Conservation (phyloP, 495 filamentous ascomycete genomes). For the Beverwykella pulmonaria region DNA sequence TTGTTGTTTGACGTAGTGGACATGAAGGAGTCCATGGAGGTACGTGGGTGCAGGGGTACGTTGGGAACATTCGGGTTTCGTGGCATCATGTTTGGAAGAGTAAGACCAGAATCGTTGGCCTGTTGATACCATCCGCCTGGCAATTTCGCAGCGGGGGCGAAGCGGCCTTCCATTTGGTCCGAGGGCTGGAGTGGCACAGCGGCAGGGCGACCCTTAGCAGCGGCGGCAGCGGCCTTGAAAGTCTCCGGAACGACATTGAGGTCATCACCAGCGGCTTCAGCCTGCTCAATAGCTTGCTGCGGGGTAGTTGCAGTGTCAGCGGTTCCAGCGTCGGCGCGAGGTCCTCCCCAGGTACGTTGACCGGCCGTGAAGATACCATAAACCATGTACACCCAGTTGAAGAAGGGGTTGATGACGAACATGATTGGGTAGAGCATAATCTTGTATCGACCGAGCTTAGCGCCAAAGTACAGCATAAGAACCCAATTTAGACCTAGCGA, state of each 20-base stretch:
- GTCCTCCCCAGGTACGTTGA: slow-evolving; percentile 95
- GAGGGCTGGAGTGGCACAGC: slow-evolving; percentile 69
- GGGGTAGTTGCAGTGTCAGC: slow-evolving; percentile 80
- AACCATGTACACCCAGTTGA: slow-evolving; percentile 99
- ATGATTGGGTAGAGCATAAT: slow-evolving; percentile 93
- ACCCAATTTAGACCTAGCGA: slow-evolving; percentile 92
- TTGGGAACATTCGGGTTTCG: slow-evolving; percentile 54
- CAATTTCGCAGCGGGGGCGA: slow-evolving; percentile 62
- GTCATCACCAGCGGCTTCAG: slow-evolving; percentile 80
- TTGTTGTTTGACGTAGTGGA: slow-evolving; percentile 62
- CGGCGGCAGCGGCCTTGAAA: slow-evolving; percentile 72
- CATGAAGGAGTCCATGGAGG: slow-evolving; percentile 72
- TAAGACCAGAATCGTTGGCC: slow-evolving; percentile 56
- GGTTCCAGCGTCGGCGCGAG: slow-evolving; percentile 84
- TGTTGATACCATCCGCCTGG: slow-evolving; percentile 66
- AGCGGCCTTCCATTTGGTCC: slow-evolving; percentile 71
- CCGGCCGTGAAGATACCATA: slow-evolving; percentile 87
- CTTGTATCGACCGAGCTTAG: slow-evolving; percentile 85
- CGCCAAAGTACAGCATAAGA: slow-evolving; percentile 95
- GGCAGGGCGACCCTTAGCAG: slow-evolving; percentile 50
- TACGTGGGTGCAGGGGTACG: slow-evolving; percentile 59
- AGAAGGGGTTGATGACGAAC: slow-evolving; percentile 94
- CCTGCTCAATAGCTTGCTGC: slow-evolving; percentile 79
- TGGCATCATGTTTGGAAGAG: slow-evolving; percentile 46
- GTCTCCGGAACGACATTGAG: slow-evolving; percentile 90